phyloP scores from a whole-genome alignment of 352 stramenopile species.

The Pythium aquatile region DNA sequence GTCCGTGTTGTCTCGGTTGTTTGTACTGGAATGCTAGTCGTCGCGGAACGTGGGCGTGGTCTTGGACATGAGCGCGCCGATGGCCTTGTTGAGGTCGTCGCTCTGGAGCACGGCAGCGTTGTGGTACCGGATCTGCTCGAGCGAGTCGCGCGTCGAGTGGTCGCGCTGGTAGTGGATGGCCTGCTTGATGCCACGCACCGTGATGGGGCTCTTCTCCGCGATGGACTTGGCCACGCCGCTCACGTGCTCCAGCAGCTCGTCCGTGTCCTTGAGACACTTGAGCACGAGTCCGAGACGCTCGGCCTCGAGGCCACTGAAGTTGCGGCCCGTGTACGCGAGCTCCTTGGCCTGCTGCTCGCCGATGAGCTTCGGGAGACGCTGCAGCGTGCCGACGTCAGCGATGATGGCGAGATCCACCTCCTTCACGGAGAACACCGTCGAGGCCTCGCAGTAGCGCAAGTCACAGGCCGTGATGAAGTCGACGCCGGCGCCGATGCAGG shows the following conservation, averaged over 20 bases:
- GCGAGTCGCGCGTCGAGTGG: constrained; percentile 73
- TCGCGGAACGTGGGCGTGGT: constrained; percentile 59
- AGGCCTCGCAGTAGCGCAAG: constrained; percentile 81
- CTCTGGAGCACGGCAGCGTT: constrained; percentile 85
- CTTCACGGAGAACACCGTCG: constrained; percentile 82
- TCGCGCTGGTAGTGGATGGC: constrained; percentile 87
- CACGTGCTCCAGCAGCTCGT: constrained; percentile 60
- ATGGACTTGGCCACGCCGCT: constrained; percentile 55
- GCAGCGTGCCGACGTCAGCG: constrained; percentile 85
- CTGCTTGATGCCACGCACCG: constrained; percentile 85
- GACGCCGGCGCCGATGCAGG: constrained; percentile 82
- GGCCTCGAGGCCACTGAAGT: constrained; percentile 76
- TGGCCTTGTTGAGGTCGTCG: constrained; percentile 77
- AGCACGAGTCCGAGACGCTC: constrained; percentile 77
- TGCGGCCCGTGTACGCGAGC: constrained; percentile 79
- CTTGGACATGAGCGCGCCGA: constrained; percentile 72
- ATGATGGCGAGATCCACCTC: constrained; percentile 89
- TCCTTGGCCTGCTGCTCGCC: constrained; percentile 85
- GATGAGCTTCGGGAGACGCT: constrained; percentile 83
- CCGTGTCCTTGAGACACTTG: constrained; percentile 58
- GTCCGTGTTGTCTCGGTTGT: neutral
- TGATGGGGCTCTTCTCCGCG: constrained; percentile 83
- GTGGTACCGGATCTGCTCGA: constrained; percentile 81
- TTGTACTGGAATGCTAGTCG: constrained; percentile 36
- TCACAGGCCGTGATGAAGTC: constrained; percentile 89